Conservation (phyloP, 192 early-diverging fungal species). For the Jimgerdemannia flammicorona region DNA sequence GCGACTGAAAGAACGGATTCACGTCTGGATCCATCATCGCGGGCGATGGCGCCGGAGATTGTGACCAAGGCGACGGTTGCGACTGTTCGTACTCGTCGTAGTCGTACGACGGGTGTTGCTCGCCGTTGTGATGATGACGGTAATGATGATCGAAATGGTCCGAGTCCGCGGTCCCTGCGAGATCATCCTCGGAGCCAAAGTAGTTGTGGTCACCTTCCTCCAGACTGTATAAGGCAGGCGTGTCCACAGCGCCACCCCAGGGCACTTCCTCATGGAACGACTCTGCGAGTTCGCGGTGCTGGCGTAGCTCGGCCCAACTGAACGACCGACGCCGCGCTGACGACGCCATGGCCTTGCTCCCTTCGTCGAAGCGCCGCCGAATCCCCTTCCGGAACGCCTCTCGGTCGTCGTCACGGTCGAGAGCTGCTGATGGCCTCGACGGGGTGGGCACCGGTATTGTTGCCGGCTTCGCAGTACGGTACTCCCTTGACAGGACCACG, state of each 20-base stretch:
- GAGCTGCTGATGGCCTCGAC: background rate
- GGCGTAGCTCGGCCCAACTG: slow-evolving; percentile 3
- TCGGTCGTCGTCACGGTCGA: background rate
- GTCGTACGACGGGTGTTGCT: slow-evolving; percentile 13
- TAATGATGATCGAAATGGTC: background rate
- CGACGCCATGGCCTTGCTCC: background rate
- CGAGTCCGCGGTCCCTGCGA: background rate
- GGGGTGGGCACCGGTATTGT: background rate
- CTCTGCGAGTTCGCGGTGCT: background rate
- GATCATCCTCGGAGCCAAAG: slow-evolving; percentile 1
- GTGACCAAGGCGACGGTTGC: slow-evolving; percentile 53
- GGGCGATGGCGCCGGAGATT: slow-evolving; percentile 50
- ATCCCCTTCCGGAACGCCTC: background rate
- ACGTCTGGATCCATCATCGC: slow-evolving; percentile 49
- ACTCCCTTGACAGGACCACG: slow-evolving; percentile 48
- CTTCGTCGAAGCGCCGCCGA: background rate
- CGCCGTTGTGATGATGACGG: slow-evolving; percentile 9
- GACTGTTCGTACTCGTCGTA: slow-evolving; percentile 54
- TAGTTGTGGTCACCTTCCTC: slow-evolving; percentile 21
- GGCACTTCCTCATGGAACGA: background rate
- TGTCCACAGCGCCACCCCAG: slow-evolving; percentile 9
- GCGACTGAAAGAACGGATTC: slow-evolving; percentile 50
- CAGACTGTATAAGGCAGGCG: slow-evolving; percentile 21
- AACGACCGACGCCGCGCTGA: background rate
- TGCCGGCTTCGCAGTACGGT: slow-evolving; percentile 19